A percentile compares a stretch with the other conserved stretches of the same genome.
Conservation (phyloP, 805 yeast genomes). For the Metschnikowia chrysomelidarum region DNA sequence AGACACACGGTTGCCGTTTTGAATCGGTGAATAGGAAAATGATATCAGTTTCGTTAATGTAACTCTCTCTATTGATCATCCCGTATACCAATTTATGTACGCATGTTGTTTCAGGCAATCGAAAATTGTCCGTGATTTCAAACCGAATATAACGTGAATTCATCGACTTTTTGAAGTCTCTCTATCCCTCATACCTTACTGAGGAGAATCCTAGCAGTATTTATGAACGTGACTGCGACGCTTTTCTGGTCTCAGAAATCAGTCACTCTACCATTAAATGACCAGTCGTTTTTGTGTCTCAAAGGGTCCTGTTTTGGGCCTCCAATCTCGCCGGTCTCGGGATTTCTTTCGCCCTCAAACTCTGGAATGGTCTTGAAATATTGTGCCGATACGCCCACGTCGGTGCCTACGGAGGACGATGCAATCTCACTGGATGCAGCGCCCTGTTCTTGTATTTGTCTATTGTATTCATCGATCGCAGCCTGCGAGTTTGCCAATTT, state of each 20-base stretch:
- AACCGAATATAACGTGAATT: too few relatives aligned
- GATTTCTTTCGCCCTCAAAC: conserved; percentile 92
- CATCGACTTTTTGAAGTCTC: too few relatives aligned
- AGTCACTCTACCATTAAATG: conserved; percentile 94
- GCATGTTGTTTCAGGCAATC: too few relatives aligned
- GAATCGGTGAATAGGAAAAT: too few relatives aligned
- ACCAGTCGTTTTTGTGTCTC: conserved; percentile 79
- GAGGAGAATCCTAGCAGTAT: too few relatives aligned
- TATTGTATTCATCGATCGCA: conserved; percentile 73
- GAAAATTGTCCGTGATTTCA: too few relatives aligned
- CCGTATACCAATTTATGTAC: too few relatives aligned
- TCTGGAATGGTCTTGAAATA: conserved; percentile 82
- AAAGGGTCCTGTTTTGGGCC: conserved; percentile 98
- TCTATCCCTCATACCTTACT: too few relatives aligned
- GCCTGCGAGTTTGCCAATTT: conserved; percentile 75
- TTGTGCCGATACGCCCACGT: conserved; percentile 69
- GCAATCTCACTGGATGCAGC: conserved; percentile 12
- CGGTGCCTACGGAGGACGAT: conserved; percentile 37
- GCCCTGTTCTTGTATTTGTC: conserved; percentile 31
- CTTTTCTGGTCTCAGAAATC: conserved; percentile 61
- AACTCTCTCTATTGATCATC: too few relatives aligned
- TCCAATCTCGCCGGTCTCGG: conserved; percentile 91
- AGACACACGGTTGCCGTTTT: too few relatives aligned
- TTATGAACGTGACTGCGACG: too few relatives aligned
- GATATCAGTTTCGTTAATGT: too few relatives aligned